Base-by-base conservation (phyloP, 2,329 filamentous ascomycete species). In the Diaporthe sp. region DNA sequence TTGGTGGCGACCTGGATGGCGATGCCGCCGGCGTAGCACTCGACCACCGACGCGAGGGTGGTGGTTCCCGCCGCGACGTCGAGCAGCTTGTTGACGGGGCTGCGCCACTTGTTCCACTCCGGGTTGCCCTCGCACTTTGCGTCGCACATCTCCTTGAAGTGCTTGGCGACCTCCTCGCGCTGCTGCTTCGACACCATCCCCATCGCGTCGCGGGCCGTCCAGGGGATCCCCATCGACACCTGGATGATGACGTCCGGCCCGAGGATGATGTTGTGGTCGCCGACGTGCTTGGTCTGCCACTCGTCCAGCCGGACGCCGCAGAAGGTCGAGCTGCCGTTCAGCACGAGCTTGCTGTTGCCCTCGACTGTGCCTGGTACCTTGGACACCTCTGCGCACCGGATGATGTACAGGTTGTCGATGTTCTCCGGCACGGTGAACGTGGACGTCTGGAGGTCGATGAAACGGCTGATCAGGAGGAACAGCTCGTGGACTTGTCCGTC, bases 71-170 rank as follows among this genome's bases (percentile, higher is more conserved):
- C 74, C 12, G 74, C 74, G 42, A 75, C 74, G 53, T 75, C 74
- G 19, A 75, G 74, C 8, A 75, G 74, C 66, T 75, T 75, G 68
- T 69, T 74, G 58, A 75, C 74, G n/a, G 74, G 74, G 27, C 53
- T 69, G 53, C 70, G 73, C 74, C 74, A 75, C 74, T 65, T 71
- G 44, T 74, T 63, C 74, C 74, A 75, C 68, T 73, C 59, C 4
- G 74, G 74, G 10, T 22, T 42, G 61, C 72, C 74, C 59, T 75
- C 71, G 47, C 58, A 74, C 61, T 75, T 75, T 30, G 74, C 71
- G n/a, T 75, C 71, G 68, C 74, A 75, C 74, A 75, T 75, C 19
- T 75, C 74, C 35, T 51, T 65, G 68, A 75, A 75, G 61, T 75
- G 74, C 53, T 44, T 61, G 13, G 55, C 53, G 25, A 72, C 72